These are phyloP conservation scores for Venturia aucupariae DNA, from an alignment of 2,329 filamentous ascomycete species.

Conservation along the genomic window DNA sequence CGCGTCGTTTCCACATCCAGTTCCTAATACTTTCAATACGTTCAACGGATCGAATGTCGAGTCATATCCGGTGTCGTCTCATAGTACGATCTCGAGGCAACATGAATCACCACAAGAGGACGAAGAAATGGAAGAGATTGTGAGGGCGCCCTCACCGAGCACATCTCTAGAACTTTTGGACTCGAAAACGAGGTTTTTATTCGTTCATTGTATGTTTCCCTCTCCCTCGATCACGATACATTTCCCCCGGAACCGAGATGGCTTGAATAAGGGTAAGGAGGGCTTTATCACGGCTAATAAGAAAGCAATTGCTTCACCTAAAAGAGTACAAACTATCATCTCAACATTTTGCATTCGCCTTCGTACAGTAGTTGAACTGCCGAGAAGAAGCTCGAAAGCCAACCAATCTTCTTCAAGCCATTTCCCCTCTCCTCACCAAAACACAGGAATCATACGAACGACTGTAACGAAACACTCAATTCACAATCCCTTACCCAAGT, in stretches of 20 bases:
- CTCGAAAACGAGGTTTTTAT: constrained; percentile 27
- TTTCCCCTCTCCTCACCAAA: no score
- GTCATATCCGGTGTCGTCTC: neutral
- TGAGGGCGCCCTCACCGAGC: neutral
- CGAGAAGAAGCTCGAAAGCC: no score
- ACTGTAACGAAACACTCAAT: no score
- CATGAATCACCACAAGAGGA: neutral
- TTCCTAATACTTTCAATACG: neutral
- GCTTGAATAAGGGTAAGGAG: neutral
- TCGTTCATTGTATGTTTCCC: constrained; percentile 27
- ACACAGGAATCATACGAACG: no score
- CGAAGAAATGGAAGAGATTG: neutral
- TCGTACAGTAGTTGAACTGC: no score
- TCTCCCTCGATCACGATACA: neutral
- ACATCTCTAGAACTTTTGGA: constrained; percentile 20
- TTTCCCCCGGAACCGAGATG: neutral
- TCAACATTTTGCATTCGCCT: no score
- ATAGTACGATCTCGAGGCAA: neutral
- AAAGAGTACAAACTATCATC: no score
- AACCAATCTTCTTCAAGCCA: no score
- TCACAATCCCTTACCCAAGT: no score
- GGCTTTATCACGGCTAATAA: no score
- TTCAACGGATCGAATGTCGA: neutral
- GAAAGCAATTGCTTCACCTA: no score
- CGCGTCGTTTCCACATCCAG: neutral